These are phyloP conservation scores for Myochromella boudieri DNA, from an alignment of 768 basidiomycete species.

Conservation along the genomic window DNA sequence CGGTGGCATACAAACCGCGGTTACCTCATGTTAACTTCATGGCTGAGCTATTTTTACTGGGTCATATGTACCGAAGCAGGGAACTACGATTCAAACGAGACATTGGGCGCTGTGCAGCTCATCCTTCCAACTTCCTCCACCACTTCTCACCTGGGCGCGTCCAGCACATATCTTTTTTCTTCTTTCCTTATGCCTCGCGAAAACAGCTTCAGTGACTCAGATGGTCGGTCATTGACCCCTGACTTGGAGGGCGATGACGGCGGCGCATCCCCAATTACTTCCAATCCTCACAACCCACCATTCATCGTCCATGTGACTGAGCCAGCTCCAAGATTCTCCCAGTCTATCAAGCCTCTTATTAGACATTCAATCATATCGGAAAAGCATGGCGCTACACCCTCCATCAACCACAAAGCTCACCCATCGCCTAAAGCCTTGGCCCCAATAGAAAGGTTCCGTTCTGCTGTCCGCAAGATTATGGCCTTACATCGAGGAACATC, in stretches of 20 bases:
- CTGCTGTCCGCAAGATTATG: conserved; percentile 61
- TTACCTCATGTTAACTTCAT: too few species aligned
- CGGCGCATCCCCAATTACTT: conserved; percentile 19
- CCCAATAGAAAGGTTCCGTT: conserved; percentile 53
- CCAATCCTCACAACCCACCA: conserved; percentile 1
- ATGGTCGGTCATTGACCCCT: conserved; percentile 66
- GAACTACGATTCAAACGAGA: too few species aligned
- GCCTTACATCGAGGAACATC: conserved; percentile 56
- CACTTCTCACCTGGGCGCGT: too few species aligned
- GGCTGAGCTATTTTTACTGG: too few species aligned
- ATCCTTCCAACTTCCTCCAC: too few species aligned
- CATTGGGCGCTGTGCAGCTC: too few species aligned
- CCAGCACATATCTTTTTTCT: too few species aligned
- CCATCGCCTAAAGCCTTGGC: conserved; percentile 21
- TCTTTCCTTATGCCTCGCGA: conserved; percentile 57
- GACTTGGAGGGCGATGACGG: conserved; percentile 45
- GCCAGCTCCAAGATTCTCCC: conserved; percentile 1
- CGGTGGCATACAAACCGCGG: too few species aligned
- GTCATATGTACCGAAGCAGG: too few species aligned
- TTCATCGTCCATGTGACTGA: not conserved
- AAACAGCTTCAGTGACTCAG: conserved; percentile 67
- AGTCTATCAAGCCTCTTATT: conserved; percentile 9
- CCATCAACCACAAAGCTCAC: conserved; percentile 8
- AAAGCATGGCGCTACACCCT: too few species aligned
- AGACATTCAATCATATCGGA: conserved; percentile 3